Evolutionary conservation across 2,329 filamentous ascomycete genomes (phyloP).

Genomic region (Hypomyces rosellus): DNA sequence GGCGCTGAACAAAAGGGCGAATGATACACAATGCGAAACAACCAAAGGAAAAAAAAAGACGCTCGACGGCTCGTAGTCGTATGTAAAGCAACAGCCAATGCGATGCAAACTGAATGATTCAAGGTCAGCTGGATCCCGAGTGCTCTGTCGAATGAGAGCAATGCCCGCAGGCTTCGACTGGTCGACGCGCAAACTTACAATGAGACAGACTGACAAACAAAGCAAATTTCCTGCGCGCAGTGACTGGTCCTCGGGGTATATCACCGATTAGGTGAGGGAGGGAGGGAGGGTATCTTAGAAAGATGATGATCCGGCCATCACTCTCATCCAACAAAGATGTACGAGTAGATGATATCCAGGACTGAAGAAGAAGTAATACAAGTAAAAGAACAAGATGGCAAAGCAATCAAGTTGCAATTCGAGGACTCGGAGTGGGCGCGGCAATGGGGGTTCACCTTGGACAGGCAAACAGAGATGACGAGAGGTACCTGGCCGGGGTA

Average conservation of each 20-base stretch:
- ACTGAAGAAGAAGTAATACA: background rate
- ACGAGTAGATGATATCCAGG: background rate
- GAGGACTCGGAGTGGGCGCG: background rate
- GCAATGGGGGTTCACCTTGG: background rate
- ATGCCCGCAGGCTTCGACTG: slow-evolving; percentile 1
- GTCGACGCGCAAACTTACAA: slow-evolving; percentile 7
- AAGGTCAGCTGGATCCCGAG: background rate
- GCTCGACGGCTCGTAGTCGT: background rate
- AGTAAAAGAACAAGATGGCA: background rate
- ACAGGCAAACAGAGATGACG: background rate
- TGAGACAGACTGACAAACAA: slow-evolving; percentile 1
- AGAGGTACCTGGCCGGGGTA: background rate
- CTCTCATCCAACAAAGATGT: background rate
- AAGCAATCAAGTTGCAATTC: background rate
- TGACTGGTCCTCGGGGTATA: background rate
- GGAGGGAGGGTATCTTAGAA: background rate
- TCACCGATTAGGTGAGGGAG: background rate
- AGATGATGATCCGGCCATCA: background rate
- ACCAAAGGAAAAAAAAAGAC: background rate
- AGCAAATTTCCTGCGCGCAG: slow-evolving; percentile 7
- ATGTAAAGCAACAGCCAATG: background rate
- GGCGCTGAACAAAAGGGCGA: background rate
- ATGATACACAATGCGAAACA: background rate
- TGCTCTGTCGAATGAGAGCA: background rate
- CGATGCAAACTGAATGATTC: background rate